phyloP scores from a whole-genome alignment of 169 alveolate genomes.

The Plasmodium gallinaceum region DNA sequence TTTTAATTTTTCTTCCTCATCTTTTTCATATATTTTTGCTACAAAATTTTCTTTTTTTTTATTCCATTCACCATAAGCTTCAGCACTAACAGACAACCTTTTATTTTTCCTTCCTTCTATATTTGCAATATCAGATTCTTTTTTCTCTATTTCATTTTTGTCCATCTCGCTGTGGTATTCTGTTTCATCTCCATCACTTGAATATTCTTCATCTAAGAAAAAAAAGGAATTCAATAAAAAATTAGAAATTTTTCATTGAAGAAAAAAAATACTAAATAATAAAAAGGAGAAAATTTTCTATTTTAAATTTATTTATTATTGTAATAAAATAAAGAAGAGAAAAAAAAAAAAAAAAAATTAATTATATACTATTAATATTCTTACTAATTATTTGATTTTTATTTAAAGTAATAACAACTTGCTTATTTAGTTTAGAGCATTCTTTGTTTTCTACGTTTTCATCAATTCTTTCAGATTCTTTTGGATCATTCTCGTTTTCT shows the following conservation, averaged over 20 bases:
- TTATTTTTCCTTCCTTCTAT: conserved; percentile 5
- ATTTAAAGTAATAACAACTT: neutral
- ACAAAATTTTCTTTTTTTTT: conserved; percentile 88
- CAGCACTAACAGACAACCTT: conserved; percentile 88
- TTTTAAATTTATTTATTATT: too few relatives aligned
- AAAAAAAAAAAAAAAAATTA: neutral
- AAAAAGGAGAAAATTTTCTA: neutral
- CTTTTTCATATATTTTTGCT: conserved; percentile 88
- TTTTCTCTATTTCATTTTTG: conserved; percentile 46
- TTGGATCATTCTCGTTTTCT: conserved; percentile 6
- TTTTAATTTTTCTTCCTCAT: conserved; percentile 85
- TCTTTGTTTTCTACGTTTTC: conserved; percentile 5
- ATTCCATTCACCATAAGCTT: conserved; percentile 94
- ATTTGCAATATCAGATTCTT: conserved; percentile 11
- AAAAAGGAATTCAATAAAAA: neutral
- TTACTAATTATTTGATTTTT: conserved; percentile 42
- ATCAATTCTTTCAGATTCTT: conserved; percentile 4
- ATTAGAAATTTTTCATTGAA: neutral
- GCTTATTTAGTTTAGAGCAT: neutral
- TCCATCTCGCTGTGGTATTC: conserved; percentile 37
- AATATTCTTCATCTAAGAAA: conserved; percentile 27
- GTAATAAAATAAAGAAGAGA: neutral
- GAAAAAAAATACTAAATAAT: neutral
- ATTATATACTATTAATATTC: neutral
- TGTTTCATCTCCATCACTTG: conserved; percentile 73